Conservation (phyloP, 2,329 filamentous ascomycete species). For the Dissoconium aciculare region DNA sequence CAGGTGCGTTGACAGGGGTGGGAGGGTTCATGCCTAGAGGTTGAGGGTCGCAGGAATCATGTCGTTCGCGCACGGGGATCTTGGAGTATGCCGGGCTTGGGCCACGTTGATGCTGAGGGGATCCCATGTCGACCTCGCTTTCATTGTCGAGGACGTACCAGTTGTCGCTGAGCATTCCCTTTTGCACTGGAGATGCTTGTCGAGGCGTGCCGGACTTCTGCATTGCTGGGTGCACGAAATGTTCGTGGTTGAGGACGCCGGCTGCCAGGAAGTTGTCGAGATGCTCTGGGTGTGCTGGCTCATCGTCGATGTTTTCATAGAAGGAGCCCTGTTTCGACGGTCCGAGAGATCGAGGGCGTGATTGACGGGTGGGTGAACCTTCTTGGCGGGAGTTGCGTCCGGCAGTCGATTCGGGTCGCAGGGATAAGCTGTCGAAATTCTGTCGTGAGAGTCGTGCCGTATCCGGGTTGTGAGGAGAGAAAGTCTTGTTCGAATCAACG, state of each 20-base stretch:
- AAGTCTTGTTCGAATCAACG: conserved; percentile 45
- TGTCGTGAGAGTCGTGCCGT: conserved; percentile 39
- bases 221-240: background rate
- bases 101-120: conserved; percentile 9
- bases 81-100: conserved; percentile 5
- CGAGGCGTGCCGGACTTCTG: conserved; percentile 4
- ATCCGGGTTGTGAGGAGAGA: conserved; percentile 36
- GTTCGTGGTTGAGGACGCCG: background rate
- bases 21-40: conserved; percentile 36
- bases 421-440: conserved; percentile 30
- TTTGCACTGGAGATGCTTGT: conserved; percentile 10
- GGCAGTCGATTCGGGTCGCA: conserved; percentile 21
- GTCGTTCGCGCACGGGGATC: conserved; percentile 9
- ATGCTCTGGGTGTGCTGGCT: conserved; percentile 2
- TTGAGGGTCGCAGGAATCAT: conserved; percentile 15
- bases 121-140: conserved; percentile 15
- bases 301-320: background rate
- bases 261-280: background rate
- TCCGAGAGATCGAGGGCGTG: conserved; percentile 9
- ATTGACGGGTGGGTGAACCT: conserved; percentile 13
- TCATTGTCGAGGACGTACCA: conserved; percentile 30
- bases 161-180: conserved; percentile 30
- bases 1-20: conserved; percentile 18
- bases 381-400: conserved; percentile 25
- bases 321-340: conserved; percentile 2